Evolutionary conservation across 2,329 filamentous ascomycete species (phyloP).

Genomic region (Scedosporium dehoogii): DNA sequence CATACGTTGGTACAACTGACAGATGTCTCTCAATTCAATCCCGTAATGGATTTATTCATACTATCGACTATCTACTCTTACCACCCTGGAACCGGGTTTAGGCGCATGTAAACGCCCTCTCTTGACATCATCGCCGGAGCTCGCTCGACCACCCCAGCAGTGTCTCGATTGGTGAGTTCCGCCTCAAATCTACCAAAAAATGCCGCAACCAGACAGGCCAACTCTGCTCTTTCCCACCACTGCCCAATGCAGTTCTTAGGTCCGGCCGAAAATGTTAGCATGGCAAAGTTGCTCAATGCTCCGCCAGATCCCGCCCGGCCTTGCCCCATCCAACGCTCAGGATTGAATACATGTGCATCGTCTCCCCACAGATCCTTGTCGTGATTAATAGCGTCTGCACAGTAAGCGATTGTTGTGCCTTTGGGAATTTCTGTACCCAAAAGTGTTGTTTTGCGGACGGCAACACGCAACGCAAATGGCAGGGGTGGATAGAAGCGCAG

Average conservation of each 20-base stretch:
- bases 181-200: not conserved
- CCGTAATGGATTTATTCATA: not conserved
- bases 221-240: not conserved
- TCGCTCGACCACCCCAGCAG: not conserved
- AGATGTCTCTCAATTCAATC: not conserved
- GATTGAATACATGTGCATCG: constrained; percentile 65
- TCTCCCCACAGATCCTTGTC: constrained; percentile 62
- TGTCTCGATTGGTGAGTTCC: not conserved
- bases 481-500: constrained; percentile 66
- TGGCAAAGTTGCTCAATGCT: not conserved
- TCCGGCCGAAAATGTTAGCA: not conserved
- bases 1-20: not conserved
- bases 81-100: not conserved
- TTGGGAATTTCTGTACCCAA: constrained; percentile 56
- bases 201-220: not conserved
- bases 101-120: not conserved
- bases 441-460: constrained; percentile 54
- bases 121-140: not conserved
- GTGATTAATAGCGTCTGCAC: constrained; percentile 59
- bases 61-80: not conserved
- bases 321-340: constrained; percentile 58
- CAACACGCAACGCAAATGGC: constrained; percentile 57
- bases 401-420: constrained; percentile 58
- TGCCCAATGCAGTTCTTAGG: not conserved
- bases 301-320: not conserved